Percentiles rank a stretch among this genome's conserved stretches.
These are phyloP conservation scores for Sclerotinia borealis DNA, from an alignment of 2,329 filamentous ascomycete genomes.

Conservation along the genomic window DNA sequence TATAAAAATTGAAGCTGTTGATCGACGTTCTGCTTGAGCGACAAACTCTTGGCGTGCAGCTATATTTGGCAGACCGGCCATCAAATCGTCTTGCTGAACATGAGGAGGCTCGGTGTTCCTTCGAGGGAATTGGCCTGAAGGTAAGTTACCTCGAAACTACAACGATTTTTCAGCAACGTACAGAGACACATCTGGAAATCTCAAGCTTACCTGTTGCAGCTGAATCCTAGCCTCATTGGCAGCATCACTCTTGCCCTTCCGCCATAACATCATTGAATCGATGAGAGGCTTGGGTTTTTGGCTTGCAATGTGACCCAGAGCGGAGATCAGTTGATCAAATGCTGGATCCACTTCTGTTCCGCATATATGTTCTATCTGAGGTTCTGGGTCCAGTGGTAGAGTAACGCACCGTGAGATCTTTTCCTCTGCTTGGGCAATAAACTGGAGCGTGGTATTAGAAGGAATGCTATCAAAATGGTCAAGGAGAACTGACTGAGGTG, in stretches of 20 bases:
- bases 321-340: conserved; percentile 91
- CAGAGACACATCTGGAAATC: not conserved
- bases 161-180: conserved; percentile 4
- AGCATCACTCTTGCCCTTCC: conserved; percentile 89
- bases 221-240: conserved; percentile 62
- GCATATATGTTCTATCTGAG: conserved; percentile 82
- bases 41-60: conserved; percentile 61
- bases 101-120: conserved; percentile 65
- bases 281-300: conserved; percentile 93
- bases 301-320: conserved; percentile 88
- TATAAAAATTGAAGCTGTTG: conserved; percentile 92
- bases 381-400: conserved; percentile 71
- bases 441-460: conserved; percentile 44
- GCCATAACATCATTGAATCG: conserved; percentile 97
- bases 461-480: not conserved
- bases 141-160: conserved; percentile 22
- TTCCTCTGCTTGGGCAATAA: conserved; percentile 93
- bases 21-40: conserved; percentile 76
- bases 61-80: conserved; percentile 28
- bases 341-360: conserved; percentile 79
- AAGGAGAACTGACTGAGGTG: conserved; percentile 61
- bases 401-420: conserved; percentile 88
- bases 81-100: conserved; percentile 18
- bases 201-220: conserved; percentile 43
- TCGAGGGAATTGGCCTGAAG: conserved; percentile 44